phyloP scores from a whole-genome alignment of 2,329 filamentous ascomycete genomes.

The Leptographium lundbergii region DNA sequence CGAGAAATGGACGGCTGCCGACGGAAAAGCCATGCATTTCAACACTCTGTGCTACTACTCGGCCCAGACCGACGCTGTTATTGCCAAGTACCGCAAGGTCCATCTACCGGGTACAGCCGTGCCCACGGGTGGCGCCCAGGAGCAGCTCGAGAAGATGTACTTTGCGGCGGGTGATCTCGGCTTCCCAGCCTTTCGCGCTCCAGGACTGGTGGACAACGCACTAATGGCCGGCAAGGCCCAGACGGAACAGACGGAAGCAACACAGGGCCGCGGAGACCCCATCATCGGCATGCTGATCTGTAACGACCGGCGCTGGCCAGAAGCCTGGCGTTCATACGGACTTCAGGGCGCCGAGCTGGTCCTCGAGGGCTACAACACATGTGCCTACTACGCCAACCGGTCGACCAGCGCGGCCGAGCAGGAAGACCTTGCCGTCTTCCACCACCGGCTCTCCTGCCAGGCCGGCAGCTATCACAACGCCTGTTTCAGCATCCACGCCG shows the following conservation, averaged over 20 bases:
- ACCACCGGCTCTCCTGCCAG: conserved; percentile 35
- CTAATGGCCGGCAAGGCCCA: conserved; percentile 17
- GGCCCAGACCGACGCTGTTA: conserved; percentile 23
- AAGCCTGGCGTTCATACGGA: conserved; percentile 35
- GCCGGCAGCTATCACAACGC: conserved; percentile 37
- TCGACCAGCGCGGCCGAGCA: conserved; percentile 22
- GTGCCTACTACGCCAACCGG: conserved; percentile 29
- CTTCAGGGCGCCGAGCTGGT: conserved; percentile 33
- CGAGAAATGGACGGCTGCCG: conserved; percentile 24
- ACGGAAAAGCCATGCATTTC: conserved; percentile 23
- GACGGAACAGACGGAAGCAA: conserved; percentile 7
- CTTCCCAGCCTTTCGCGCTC: conserved; percentile 37
- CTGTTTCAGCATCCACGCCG: conserved; percentile 32
- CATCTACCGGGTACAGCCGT: conserved; percentile 39
- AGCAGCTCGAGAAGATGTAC: conserved; percentile 43
- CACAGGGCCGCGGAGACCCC: conserved; percentile 28
- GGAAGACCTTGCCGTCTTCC: conserved; percentile 31
- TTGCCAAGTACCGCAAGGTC: conserved; percentile 41
- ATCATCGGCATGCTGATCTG: conserved; percentile 41
- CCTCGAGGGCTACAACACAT: conserved; percentile 32
- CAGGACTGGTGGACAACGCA: conserved; percentile 26
- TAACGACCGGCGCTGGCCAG: conserved; percentile 38
- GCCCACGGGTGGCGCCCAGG: conserved; percentile 19
- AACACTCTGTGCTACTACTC: conserved; percentile 40
- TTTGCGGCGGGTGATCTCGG: conserved; percentile 38